These are phyloP conservation scores for Castanea crenata DNA, from an alignment of 306 rosid species.

Conservation along the genomic window DNA sequence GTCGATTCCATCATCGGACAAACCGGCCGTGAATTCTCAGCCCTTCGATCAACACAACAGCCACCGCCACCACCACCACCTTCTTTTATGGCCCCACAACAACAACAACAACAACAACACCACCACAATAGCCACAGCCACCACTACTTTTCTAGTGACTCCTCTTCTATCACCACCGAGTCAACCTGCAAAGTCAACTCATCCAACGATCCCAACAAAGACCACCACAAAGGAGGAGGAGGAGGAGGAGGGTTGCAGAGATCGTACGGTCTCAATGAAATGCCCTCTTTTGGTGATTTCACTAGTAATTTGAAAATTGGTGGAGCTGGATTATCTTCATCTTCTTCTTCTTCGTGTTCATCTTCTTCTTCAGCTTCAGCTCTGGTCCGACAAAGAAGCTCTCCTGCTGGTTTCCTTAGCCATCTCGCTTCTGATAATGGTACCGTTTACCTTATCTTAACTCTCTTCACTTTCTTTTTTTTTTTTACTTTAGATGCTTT, in stretches of 20 bases:
- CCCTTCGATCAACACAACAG: constrained; percentile 18
- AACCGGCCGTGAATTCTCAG: constrained; percentile 33
- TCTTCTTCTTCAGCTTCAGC: constrained; percentile 19
- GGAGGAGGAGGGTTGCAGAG: constrained; percentile 15
- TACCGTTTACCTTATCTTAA: not conserved
- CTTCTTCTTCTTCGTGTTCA: constrained; percentile 11
- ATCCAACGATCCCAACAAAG: constrained; percentile 15
- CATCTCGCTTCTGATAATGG: constrained; percentile 48
- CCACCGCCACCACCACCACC: not conserved
- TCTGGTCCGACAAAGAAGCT: constrained; percentile 84
- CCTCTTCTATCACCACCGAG: constrained; percentile 38
- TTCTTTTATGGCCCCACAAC: constrained; percentile 11
- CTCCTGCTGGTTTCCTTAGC: constrained; percentile 83
- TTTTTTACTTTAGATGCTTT: not conserved
- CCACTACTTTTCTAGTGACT: constrained; percentile 40
- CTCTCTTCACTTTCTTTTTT: not conserved
- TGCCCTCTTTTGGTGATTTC: constrained; percentile 26
- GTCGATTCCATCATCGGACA: constrained; percentile 60
- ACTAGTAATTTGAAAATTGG: constrained; percentile 8
- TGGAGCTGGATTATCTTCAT: constrained; percentile 2
- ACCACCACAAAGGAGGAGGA: not conserved
- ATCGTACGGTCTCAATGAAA: constrained; percentile 43
- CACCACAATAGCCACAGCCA: constrained; percentile 8
- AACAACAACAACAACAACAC: not conserved
- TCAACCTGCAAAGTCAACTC: constrained; percentile 38